Evolutionary conservation across 2,329 filamentous ascomycete genomes (phyloP).

Genomic region (Aureobasidium namibiae): DNA sequence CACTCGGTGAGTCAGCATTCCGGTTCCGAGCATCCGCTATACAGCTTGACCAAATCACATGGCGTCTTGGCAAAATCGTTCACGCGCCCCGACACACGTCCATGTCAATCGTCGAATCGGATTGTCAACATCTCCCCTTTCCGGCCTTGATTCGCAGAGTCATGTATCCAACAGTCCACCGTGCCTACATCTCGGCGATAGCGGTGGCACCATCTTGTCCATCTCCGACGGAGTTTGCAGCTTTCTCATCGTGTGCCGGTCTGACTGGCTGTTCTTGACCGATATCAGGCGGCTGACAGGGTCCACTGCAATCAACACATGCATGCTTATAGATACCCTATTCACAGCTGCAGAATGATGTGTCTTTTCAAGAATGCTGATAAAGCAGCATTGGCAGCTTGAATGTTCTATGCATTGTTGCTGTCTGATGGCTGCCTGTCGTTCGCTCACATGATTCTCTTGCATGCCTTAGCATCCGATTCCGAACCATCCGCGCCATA

Average conservation of each 20-base stretch:
- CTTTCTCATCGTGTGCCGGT: not conserved
- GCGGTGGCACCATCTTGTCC: not conserved
- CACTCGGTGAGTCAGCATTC: not conserved
- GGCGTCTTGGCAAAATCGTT: slow-evolving; percentile 2
- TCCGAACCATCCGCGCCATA: not conserved
- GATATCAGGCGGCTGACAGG: not conserved
- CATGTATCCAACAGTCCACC: not conserved
- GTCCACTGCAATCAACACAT: not conserved
- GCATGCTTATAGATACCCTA: not conserved
- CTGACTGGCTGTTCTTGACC: not conserved
- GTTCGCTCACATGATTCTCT: not conserved
- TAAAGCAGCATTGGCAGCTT: not conserved
- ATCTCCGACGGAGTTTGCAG: not conserved
- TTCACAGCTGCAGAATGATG: not conserved
- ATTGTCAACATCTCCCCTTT: not conserved
- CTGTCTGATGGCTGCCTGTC: not conserved
- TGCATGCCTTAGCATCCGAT: not conserved
- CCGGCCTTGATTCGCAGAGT: not conserved
- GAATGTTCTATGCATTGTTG: not conserved
- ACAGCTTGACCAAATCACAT: not conserved
- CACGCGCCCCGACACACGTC: not conserved
- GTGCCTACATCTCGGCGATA: not conserved
- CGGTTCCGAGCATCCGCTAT: not conserved
- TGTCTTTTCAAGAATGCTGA: not conserved
- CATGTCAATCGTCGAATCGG: not conserved